A percentile compares a stretch with the other conserved stretches of the same genome.
These are phyloP conservation scores for Sindora glabra DNA, from an alignment of 306 rosid species.

Conservation along the genomic window DNA sequence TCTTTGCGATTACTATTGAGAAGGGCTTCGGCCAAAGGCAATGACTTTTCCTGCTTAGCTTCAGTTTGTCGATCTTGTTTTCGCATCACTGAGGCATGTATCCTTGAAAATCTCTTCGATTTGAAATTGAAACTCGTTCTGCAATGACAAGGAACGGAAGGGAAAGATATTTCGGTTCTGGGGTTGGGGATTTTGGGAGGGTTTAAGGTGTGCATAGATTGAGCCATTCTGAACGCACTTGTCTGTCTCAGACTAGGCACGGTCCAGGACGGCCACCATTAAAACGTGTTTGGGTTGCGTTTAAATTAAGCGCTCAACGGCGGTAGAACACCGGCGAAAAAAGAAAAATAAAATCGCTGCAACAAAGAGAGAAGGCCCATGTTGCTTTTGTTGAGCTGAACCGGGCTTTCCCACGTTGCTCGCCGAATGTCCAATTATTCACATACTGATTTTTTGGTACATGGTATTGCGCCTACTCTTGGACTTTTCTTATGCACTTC, in stretches of 20 bases:
- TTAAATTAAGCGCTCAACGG: not conserved
- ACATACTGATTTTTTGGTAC: too few species aligned
- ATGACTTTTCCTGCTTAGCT: conserved; percentile 15
- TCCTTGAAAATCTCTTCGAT: conserved; percentile 15
- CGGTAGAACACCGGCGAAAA: too few species aligned
- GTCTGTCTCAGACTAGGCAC: not conserved
- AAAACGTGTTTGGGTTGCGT: not conserved
- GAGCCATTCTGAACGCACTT: conserved; percentile 14
- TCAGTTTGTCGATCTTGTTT: conserved; percentile 22
- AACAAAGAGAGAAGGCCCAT: too few species aligned
- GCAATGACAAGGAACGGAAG: not conserved
- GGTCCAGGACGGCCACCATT: not conserved
- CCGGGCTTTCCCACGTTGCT: too few species aligned
- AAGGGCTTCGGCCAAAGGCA: conserved; percentile 35
- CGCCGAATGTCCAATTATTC: too few species aligned
- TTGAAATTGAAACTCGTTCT: conserved; percentile 2
- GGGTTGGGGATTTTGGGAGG: conserved; percentile 49
- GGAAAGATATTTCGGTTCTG: conserved; percentile 2
- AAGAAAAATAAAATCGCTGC: too few species aligned
- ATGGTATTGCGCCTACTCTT: too few species aligned
- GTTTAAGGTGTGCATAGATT: conserved; percentile 37
- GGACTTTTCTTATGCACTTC: too few species aligned
- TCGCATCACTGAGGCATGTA: conserved; percentile 29
- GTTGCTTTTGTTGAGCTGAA: too few species aligned
- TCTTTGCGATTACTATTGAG: conserved; percentile 37